Evolutionary conservation across 441 rosid species (phyloP), one percentile per base, ranked within the genome.

Genomic region (Populus hybrid): DNA sequence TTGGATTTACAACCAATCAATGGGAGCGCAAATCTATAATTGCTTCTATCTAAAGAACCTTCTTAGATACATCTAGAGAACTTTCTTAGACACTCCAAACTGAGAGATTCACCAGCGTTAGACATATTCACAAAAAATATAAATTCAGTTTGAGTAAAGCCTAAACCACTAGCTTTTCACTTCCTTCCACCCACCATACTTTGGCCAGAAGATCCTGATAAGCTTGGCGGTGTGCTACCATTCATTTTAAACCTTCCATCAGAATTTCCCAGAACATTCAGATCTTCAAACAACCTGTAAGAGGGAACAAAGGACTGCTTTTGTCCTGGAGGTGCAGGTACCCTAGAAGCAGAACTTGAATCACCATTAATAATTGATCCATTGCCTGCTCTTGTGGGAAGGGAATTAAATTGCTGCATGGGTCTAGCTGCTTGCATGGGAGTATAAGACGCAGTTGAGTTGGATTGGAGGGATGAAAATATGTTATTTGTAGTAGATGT

Each of bases 281-380:
- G 81, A 85, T 97, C 98, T 83, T 97, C 98, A 81, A 97, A 97
- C 83, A 97, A 83, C 85, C 92, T 90, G 84, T 93, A 94, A 0
- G 99, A 88, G 23, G 98, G 99, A 79, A 93, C 81, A 82, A 89
- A 97, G 28, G 96, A 89, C 88, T 92, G 94, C 82, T 87, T 94
- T 16, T 84, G 92, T 8, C 70, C 73, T 21, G 90, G 6, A 28
- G 88, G 77, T 5, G 81, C 78, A 70, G 89, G 78, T 72, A 81
- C 89, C 79, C 81, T 79, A 7, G 89, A 81, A 53, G 75, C 82
- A 23, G 85, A 77, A 72, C 77, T 79, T 34, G 89, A 71, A 74
- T 86, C 92, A 36, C 87, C 87, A 72, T 73, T 82, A 10, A 73
- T 3, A 10, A 83, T 20, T 2, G 80, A 72, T 3, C 87, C 89